A percentile compares a stretch with the other conserved stretches of the same genome.
Conservation (phyloP, 495 filamentous ascomycete genomes). For the Platismatia glauca region DNA sequence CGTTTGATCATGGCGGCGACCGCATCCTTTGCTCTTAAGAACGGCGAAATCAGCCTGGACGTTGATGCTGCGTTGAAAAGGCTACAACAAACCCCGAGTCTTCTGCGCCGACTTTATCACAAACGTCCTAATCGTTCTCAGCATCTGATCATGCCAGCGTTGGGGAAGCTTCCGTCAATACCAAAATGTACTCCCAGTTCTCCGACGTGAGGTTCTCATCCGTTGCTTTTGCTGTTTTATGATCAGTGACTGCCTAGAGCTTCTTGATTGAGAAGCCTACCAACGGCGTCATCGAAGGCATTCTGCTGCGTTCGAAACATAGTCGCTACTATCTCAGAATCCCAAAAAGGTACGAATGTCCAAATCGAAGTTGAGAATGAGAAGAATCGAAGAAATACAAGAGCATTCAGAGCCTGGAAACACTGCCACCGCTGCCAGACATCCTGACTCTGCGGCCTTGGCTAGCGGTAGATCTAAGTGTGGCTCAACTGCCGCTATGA, state of each 20-base stretch:
- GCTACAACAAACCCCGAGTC: constrained; percentile 49
- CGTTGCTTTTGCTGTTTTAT: constrained; percentile 76
- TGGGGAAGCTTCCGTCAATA: constrained; percentile 27
- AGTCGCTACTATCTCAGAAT: not conserved
- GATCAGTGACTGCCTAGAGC: constrained; percentile 16
- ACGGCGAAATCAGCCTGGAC: constrained; percentile 21
- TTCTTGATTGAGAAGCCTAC: constrained; percentile 37
- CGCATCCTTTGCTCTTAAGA: constrained; percentile 68
- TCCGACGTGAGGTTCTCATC: constrained; percentile 97
- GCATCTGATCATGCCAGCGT: not conserved
- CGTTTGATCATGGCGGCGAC: constrained; percentile 93
- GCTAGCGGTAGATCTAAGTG: constrained; percentile 6
- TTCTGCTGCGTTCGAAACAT: constrained; percentile 81
- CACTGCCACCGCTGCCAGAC: not conserved
- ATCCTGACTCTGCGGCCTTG: not conserved
- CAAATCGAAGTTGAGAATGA: not conserved
- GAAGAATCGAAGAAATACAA: not conserved
- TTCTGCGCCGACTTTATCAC: constrained; percentile 71
- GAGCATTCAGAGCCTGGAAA: not conserved
- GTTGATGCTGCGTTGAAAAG: not conserved
- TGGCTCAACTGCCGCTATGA: constrained; percentile 13
- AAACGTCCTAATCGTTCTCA: constrained; percentile 60
- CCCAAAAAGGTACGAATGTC: not conserved
- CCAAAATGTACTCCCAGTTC: constrained; percentile 97
- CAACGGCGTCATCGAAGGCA: constrained; percentile 72